phyloP scores from a whole-genome alignment of 129 eudicot genomes.

The Flaveria brownii region DNA sequence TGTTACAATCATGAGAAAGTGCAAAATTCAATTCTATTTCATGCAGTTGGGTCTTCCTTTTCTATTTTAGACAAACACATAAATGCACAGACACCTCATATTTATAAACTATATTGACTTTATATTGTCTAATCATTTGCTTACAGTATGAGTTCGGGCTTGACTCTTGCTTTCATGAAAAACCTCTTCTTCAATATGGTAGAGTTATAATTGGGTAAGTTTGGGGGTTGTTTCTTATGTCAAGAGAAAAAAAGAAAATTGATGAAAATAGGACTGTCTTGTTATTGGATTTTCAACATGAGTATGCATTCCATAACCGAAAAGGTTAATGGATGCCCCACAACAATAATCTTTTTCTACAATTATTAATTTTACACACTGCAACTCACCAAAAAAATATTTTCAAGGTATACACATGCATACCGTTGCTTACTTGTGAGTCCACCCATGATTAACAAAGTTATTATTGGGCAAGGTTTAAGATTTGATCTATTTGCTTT shows the following conservation, averaged over 20 bases:
- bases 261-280: background rate
- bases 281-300: background rate
- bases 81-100: background rate
- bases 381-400: background rate
- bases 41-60: background rate
- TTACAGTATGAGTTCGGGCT: slow-evolving; percentile 90
- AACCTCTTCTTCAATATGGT: slow-evolving; percentile 38
- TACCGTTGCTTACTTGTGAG: background rate
- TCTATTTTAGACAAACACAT: background rate
- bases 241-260: background rate
- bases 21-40: background rate
- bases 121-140: slow-evolving; percentile 9
- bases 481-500: slow-evolving; percentile 12
- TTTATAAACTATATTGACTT: background rate
- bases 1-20: background rate
- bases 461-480: slow-evolving; percentile 19
- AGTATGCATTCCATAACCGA: background rate
- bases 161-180: slow-evolving; percentile 69
- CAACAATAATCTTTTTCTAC: background rate
- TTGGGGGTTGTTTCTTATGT: background rate
- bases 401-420: background rate
- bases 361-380: background rate
- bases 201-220: slow-evolving; percentile 80
- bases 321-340: background rate
- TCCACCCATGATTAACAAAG: background rate